phyloP scores from a whole-genome alignment of 108 stramenopile species.

The Nitzschia sp. region DNA sequence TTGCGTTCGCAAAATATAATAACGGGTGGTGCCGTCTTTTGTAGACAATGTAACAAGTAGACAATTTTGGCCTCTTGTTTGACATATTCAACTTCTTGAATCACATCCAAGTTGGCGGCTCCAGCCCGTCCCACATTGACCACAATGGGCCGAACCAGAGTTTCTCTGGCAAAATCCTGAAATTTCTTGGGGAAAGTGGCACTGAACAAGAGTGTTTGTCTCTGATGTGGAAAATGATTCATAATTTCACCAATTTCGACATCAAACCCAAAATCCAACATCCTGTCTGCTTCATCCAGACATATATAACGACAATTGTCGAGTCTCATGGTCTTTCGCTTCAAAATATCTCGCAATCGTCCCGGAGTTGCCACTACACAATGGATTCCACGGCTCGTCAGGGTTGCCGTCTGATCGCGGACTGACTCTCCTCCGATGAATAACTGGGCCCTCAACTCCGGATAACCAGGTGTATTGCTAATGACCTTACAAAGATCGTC shows the following conservation, averaged over 20 bases:
- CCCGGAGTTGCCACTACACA: slow-evolving; percentile 97
- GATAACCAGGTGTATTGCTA: slow-evolving; percentile 54
- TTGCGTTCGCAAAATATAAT: slow-evolving; percentile 97
- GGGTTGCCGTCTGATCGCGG: slow-evolving; percentile 76
- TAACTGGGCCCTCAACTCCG: slow-evolving; percentile 82
- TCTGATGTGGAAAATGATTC: slow-evolving; percentile 96
- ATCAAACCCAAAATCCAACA: slow-evolving; percentile 97
- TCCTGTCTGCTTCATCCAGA: slow-evolving; percentile 98
- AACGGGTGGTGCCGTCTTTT: slow-evolving; percentile 98
- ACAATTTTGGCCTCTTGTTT: slow-evolving; percentile 98
- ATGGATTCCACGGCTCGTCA: slow-evolving; percentile 84
- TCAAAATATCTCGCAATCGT: slow-evolving; percentile 92
- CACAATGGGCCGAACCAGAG: slow-evolving; percentile 92
- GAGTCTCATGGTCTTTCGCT: slow-evolving; percentile 83
- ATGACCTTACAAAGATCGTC: slow-evolving; percentile 60
- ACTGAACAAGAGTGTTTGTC: slow-evolving; percentile 95
- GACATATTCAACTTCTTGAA: slow-evolving; percentile 99
- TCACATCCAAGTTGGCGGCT: slow-evolving; percentile 98
- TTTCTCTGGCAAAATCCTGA: slow-evolving; percentile 97
- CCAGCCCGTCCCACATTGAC: slow-evolving; percentile 99
- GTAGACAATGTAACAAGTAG: slow-evolving; percentile 94
- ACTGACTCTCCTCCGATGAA: slow-evolving; percentile 96
- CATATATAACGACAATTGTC: slow-evolving; percentile 92
- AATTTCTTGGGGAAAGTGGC: slow-evolving; percentile 99
- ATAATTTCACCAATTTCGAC: slow-evolving; percentile 97